Evolutionary conservation across 1,284 basidiomycete species (phyloP), one percentile per base, ranked within the genome.

Genomic region (Puccinia novopanici): DNA sequence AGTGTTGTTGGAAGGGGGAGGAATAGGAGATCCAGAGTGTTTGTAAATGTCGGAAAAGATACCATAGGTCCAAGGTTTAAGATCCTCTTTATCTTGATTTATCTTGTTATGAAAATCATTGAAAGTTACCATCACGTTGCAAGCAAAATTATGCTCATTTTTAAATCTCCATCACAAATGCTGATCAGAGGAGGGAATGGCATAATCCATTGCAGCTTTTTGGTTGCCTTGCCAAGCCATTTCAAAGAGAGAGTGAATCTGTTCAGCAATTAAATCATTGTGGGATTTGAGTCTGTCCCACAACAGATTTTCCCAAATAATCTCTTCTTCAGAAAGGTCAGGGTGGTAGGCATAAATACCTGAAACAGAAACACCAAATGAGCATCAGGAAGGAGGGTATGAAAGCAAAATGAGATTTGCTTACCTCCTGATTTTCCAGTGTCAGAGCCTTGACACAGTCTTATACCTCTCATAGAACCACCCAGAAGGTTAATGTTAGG

Each of bases 11-110:
- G 70, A 72, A 30, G 70, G 70, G 19, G 70, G 34, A 72, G 70
- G 70, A n/a, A 54, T 72, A 13, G 70, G 42, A 6, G 54, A 54
- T 27, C 70, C 70, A 5, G 70, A 54, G 54, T 54, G 3, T 52
- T 12, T 52, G 48, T 71, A 48, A n/a, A 54, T 72, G 27, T 54
- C 34, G 6, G 50, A 72, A n/a, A 72, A 72, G 1, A 72, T 8
- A 54, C 48, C 70, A 72, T 54, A 72, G 50, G 70, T 72, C 48
- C 48, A 57, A 72, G 70, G 54, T 24, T 72, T 72, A 50, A 72
- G 34, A 27, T 72, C 70, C 9, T 34, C 22, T 3, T 5, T 13
- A 72, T 72, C 70, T 15, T 34, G 22, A 54, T 72, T 48, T 34
- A 54, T 22, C 24, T 52, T 10, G 22, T 72, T 72, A 34, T 27